These are phyloP conservation scores for Anastatica hierochuntica DNA, from an alignment of 345 rosid species.

Conservation along the genomic window DNA sequence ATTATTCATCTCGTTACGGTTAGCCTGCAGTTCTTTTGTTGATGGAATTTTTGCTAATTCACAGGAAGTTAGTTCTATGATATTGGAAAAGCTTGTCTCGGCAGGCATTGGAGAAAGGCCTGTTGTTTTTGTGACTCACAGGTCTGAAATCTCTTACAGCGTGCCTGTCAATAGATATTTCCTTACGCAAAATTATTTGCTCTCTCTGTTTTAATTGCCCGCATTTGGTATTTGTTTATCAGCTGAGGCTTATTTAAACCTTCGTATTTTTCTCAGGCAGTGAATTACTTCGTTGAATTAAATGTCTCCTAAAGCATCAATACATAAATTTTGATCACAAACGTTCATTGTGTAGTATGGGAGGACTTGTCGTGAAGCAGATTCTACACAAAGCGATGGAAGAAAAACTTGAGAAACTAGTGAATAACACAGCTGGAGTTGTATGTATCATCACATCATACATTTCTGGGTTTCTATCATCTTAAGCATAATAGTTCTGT, in stretches of 20 bases:
- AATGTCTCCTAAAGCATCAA: background rate
- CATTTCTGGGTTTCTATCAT: background rate
- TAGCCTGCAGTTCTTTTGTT: constrained; percentile 1
- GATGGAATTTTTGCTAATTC: constrained; percentile 10
- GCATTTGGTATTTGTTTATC: background rate
- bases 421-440: constrained; percentile 82
- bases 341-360: constrained; percentile 61
- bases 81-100: constrained; percentile 63
- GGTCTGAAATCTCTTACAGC: constrained; percentile 32
- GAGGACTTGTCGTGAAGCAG: constrained; percentile 97
- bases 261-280: too few relatives aligned
- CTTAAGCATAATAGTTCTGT: too few relatives aligned
- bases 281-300: background rate
- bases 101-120: constrained; percentile 95
- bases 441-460: constrained; percentile 36
- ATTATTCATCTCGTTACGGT: too few relatives aligned
- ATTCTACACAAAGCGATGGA: constrained; percentile 72
- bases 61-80: constrained; percentile 88
- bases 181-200: background rate
- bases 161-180: background rate
- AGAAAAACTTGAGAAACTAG: constrained; percentile 67
- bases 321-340: constrained; percentile 5
- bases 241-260: background rate
- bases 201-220: background rate
- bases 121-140: constrained; percentile 97